phyloP scores from a whole-genome alignment of 1,284 basidiomycete genomes.

The Cutaneotrichosporon sp. region DNA sequence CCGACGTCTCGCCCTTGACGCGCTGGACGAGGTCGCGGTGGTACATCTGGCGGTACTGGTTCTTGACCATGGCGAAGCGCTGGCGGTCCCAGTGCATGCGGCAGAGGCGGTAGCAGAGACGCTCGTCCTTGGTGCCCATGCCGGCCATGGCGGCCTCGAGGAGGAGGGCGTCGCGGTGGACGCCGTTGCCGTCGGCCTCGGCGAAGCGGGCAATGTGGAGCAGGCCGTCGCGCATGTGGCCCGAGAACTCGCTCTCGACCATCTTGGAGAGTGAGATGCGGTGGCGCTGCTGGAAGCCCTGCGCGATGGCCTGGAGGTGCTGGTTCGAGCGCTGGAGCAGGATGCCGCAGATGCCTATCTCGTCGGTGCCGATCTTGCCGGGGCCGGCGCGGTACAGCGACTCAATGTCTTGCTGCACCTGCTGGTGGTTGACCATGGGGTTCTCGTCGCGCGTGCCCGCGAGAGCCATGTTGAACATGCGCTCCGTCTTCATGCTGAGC shows the following conservation, averaged over 20 bases:
- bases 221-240: slow-evolving; percentile 52
- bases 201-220: slow-evolving; percentile 45
- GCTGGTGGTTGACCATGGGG: slow-evolving; percentile 47
- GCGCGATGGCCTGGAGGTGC: slow-evolving; percentile 50
- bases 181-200: slow-evolving; percentile 50
- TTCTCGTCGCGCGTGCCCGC: slow-evolving; percentile 51
- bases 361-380: slow-evolving; percentile 54
- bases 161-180: slow-evolving; percentile 47
- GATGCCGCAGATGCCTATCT: slow-evolving; percentile 54
- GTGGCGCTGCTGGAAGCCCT: slow-evolving; percentile 46
- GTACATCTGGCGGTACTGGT: slow-evolving; percentile 46
- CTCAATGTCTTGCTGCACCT: slow-evolving; percentile 52
- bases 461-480: slow-evolving; percentile 54
- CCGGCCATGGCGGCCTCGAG: slow-evolving; percentile 51
- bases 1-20: slow-evolving; percentile 53
- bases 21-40: slow-evolving; percentile 36
- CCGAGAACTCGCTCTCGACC: slow-evolving; percentile 53
- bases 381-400: slow-evolving; percentile 49
- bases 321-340: slow-evolving; percentile 48
- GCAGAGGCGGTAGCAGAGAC: slow-evolving; percentile 51
- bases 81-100: slow-evolving; percentile 52
- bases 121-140: slow-evolving; percentile 54
- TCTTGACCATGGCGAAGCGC: slow-evolving; percentile 51
- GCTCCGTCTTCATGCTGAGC: slow-evolving; percentile 54
- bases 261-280: slow-evolving; percentile 40